These are phyloP conservation scores for Yarrowia porcina DNA, from an alignment of 805 yeast species.

Conservation along the genomic window DNA sequence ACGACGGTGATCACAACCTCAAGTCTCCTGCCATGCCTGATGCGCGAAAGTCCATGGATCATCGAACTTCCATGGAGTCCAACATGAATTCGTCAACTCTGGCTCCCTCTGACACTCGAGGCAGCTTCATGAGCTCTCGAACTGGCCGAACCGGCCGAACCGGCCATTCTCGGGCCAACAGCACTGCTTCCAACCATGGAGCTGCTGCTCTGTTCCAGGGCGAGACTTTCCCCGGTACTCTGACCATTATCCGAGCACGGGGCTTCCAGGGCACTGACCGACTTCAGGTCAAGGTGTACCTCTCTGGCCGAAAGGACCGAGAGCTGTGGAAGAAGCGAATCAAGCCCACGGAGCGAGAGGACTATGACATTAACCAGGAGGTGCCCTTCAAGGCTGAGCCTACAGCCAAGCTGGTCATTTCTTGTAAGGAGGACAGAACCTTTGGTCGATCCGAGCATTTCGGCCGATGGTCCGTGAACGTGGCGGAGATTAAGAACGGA, in stretches of 20 bases:
- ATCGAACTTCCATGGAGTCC: constrained; percentile 13
- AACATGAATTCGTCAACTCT: too few species aligned
- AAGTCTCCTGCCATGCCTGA: constrained; percentile 10
- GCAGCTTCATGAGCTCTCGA: constrained; percentile 18
- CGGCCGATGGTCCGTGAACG: constrained; percentile 12
- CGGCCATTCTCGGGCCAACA: constrained; percentile 29
- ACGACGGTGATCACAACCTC: constrained; percentile 2
- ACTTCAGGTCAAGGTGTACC: constrained; percentile 49
- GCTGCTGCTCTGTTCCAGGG: constrained; percentile 27
- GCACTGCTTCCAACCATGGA: constrained; percentile 28
- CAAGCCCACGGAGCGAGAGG: constrained; percentile 48
- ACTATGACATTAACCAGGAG: constrained; percentile 8
- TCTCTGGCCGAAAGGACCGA: constrained; percentile 44
- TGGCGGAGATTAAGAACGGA: constrained; percentile 14
- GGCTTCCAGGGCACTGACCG: constrained; percentile 33
- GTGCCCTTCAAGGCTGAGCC: constrained; percentile 19
- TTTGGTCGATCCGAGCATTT: constrained; percentile 17
- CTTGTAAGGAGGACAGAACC: constrained; percentile 1
- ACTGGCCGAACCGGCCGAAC: constrained; percentile 6
- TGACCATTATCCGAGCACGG: constrained; percentile 30
- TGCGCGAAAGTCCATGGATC: constrained; percentile 19
- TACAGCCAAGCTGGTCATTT: constrained; percentile 9
- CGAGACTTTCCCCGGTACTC: constrained; percentile 29
- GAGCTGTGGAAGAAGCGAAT: constrained; percentile 57
- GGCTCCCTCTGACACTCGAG: constrained; percentile 11